These are phyloP conservation scores for Lomentospora prolificans DNA, from an alignment of 2,329 filamentous ascomycete genomes.

Conservation along the genomic window DNA sequence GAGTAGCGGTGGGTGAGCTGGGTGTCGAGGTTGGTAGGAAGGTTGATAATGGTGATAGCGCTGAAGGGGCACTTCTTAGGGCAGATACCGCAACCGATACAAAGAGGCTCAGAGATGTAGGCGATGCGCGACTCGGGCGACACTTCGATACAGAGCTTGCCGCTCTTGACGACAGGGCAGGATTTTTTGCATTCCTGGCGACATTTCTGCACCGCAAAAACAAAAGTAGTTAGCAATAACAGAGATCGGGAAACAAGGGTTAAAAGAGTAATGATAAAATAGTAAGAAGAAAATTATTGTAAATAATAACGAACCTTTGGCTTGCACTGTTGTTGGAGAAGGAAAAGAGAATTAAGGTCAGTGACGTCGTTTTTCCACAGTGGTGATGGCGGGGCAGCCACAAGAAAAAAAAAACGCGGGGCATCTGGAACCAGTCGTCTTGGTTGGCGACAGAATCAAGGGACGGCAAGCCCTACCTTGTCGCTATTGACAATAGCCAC, in stretches of 20 bases:
- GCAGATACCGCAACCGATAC: conserved; percentile 98
- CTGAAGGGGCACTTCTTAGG: conserved; percentile 98
- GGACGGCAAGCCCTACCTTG: conserved; percentile 58
- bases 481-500: conserved; percentile 98
- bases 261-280: no score
- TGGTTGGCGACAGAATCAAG: not conserved
- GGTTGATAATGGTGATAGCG: conserved; percentile 99
- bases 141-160: conserved; percentile 97
- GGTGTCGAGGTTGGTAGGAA: conserved; percentile 97
- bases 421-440: not conserved
- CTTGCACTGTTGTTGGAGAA: conserved; percentile 54
- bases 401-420: conserved; percentile 6
- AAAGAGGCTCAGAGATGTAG: conserved; percentile 93
- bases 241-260: conserved; percentile 13
- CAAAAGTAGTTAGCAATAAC: conserved; percentile 17
- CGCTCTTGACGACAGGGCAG: conserved; percentile 91
- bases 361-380: not conserved
- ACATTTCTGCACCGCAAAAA: conserved; percentile 63
- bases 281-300: not conserved
- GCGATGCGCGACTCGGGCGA: conserved; percentile 80
- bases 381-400: conserved; percentile 8
- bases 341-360: conserved; percentile 27
- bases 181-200: conserved; percentile 99
- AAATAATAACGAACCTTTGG: conserved; percentile 53
- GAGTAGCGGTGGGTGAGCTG: conserved; percentile 98